Conservation (phyloP, 768 basidiomycete genomes). For the Gymnopilus junonius region DNA sequence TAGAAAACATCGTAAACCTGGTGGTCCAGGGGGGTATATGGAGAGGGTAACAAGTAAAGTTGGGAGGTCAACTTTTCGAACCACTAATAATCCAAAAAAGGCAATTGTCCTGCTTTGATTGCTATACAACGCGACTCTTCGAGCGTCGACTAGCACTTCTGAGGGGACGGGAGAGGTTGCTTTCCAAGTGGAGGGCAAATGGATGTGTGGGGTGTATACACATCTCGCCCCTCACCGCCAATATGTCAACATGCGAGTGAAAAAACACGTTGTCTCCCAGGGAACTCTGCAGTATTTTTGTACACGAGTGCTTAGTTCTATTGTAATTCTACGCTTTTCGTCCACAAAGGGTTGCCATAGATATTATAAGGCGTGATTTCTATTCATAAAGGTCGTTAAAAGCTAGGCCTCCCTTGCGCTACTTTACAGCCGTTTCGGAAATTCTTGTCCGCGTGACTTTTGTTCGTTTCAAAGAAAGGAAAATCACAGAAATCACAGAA, state of each 20-base stretch:
- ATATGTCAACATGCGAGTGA: conserved; percentile 1
- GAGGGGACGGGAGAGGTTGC: neutral
- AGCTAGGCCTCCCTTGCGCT: too few relatives aligned
- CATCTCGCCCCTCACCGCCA: neutral
- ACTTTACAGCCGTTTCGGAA: neutral
- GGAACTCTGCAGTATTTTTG: conserved; percentile 19
- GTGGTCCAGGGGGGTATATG: conserved; percentile 23
- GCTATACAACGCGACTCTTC: neutral
- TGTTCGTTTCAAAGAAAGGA: neutral
- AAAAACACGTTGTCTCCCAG: conserved; percentile 31
- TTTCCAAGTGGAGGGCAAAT: neutral
- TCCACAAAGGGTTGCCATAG: conserved; percentile 18
- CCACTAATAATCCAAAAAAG: conserved; percentile 30
- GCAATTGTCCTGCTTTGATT: conserved; percentile 26
- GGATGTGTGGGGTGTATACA: conserved; percentile 2
- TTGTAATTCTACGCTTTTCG: conserved; percentile 5
- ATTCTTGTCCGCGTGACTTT: neutral
- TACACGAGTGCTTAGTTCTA: too few relatives aligned
- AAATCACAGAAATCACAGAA: too few relatives aligned
- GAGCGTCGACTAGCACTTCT: neutral
- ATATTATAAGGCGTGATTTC: conserved; percentile 7
- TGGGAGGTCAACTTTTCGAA: conserved; percentile 26
- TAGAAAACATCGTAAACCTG: conserved; percentile 16
- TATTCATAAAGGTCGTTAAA: too few relatives aligned
- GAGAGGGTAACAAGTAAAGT: conserved; percentile 3